Evolutionary conservation across 371 early-diverging fungal genomes (phyloP).

Genomic region (Dichotomocladium elegans): DNA sequence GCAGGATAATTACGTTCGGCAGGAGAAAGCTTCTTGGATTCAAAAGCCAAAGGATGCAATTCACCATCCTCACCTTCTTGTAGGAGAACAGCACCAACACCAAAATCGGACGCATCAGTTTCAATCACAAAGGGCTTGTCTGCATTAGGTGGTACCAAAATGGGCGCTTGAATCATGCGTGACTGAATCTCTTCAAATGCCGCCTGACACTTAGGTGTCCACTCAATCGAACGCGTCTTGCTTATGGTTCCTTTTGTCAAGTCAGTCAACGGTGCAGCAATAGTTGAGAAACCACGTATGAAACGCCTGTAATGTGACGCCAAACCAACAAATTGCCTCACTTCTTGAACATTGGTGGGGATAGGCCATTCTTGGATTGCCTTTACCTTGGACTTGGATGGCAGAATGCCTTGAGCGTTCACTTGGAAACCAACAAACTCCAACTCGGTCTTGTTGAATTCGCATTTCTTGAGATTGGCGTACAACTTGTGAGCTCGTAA

Average conservation of each 20-base stretch:
- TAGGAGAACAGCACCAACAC: constrained; percentile 14
- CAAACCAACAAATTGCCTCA: too few relatives aligned
- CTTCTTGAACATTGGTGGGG: too few relatives aligned
- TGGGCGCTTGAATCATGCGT: constrained; percentile 1
- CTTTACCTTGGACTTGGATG: too few relatives aligned
- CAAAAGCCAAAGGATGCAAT: constrained; percentile 21
- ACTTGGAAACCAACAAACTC: too few relatives aligned
- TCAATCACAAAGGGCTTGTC: constrained; percentile 13
- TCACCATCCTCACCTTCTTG: constrained; percentile 26
- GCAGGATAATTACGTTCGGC: too few relatives aligned
- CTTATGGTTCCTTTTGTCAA: constrained; percentile 3
- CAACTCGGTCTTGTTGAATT: too few relatives aligned
- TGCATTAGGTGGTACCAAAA: constrained; percentile 15
- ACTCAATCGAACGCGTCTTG: constrained; percentile 6
- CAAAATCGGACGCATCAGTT: too few relatives aligned
- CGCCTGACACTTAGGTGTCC: not conserved
- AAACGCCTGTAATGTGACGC: constrained; percentile 18
- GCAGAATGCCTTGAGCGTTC: too few relatives aligned
- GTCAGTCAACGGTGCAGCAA: not conserved
- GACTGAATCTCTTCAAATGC: constrained; percentile 9
- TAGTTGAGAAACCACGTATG: not conserved
- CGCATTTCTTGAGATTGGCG: too few relatives aligned
- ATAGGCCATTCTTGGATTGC: too few relatives aligned
- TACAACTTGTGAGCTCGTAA: too few relatives aligned
- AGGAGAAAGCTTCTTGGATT: constrained; percentile 21